Percentiles rank a stretch among this genome's conserved stretches.
Evolutionary conservation across 2,329 filamentous ascomycete species (phyloP).

Genomic region (Saccharata proteae): DNA sequence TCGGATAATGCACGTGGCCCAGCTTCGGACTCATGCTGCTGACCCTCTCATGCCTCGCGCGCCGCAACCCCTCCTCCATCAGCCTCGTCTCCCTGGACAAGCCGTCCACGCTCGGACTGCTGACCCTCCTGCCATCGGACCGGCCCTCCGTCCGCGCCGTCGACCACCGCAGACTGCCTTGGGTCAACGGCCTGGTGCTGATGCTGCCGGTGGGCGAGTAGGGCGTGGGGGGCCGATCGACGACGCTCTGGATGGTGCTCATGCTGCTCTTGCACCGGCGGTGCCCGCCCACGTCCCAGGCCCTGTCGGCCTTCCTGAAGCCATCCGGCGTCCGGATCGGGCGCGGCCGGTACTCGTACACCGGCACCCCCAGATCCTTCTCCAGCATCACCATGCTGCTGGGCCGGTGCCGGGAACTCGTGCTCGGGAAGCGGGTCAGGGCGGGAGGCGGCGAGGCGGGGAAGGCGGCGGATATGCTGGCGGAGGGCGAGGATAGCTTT

Average conservation of each 20-base stretch:
- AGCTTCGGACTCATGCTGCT: constrained; percentile 2
- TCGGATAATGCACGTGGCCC: constrained; percentile 22
- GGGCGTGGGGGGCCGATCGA: constrained; percentile 26
- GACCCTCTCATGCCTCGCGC: background rate
- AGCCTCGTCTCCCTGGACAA: no score
- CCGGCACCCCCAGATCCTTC: constrained; percentile 11
- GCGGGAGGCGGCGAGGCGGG: constrained; percentile 6
- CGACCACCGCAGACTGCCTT: no score
- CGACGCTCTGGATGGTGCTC: constrained; percentile 19
- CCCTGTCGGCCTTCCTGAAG: no score
- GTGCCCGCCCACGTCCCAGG: no score
- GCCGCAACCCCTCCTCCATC: background rate
- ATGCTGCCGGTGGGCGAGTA: constrained; percentile 23
- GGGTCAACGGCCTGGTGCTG: constrained; percentile 6
- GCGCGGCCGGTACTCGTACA: constrained; percentile 9
- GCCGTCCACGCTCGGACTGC: background rate
- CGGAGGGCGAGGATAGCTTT: constrained; percentile 12
- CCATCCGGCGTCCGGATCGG: constrained; percentile 1
- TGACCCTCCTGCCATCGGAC: no score
- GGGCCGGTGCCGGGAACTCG: constrained; percentile 1
- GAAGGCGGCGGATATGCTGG: background rate
- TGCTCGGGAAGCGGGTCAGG: constrained; percentile 6
- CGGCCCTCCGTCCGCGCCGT: no score
- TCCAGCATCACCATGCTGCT: constrained; percentile 1
- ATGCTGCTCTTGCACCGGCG: constrained; percentile 25